Evolutionary conservation across 2,329 filamentous ascomycete genomes (phyloP), one percentile per base, ranked within the genome.

Genomic region (Aureobasidium namibiae): DNA sequence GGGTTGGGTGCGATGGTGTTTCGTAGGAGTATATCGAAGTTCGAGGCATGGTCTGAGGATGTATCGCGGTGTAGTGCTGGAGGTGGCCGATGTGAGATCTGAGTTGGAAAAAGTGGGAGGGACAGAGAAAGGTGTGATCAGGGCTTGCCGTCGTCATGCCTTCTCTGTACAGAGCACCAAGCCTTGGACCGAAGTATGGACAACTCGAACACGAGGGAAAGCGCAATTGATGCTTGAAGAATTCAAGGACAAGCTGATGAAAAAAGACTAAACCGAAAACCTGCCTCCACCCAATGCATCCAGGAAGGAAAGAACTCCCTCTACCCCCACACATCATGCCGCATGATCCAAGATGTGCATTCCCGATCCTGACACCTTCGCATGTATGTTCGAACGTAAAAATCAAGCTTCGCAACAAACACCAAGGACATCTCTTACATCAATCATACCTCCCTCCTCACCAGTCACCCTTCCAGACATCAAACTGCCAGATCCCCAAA

Each of bases 401-500:
- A 39, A n/a, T 52, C 48, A 52, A 39, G 34, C 33, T 21, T 21
- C 56, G 61, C 64, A 65, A 56, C 63, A 62, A 34, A 60, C 44
- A 46, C 59, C 60, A 24, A 64, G 36, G 23, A 61, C 50, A 54
- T 65, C 64, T 42, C 52, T 50, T 21, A 64, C 60, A 31, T 59
- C 58, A 38, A 62, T 29, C 29, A 38, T 33, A 24, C 52, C 59
- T 29, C 46, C 50, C 3, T 52, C 54, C 2, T 60, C 64, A 4
- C 38, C 58, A 8, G 41, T 45, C 8, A 41, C 50, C 16, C 54
- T 49, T 6, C 70, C 70, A 16, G 70, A 70, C 70, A 72, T 71
- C 54, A 72, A 50, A 4, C 67, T 64, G 8, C 64, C 70, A n/a
- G 68, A 67, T 2, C 70, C 70, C 70, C 70, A 73, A 3, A 73